Evolutionary conservation across 306 rosid genomes (phyloP).

Genomic region (Citrullus amarus): DNA sequence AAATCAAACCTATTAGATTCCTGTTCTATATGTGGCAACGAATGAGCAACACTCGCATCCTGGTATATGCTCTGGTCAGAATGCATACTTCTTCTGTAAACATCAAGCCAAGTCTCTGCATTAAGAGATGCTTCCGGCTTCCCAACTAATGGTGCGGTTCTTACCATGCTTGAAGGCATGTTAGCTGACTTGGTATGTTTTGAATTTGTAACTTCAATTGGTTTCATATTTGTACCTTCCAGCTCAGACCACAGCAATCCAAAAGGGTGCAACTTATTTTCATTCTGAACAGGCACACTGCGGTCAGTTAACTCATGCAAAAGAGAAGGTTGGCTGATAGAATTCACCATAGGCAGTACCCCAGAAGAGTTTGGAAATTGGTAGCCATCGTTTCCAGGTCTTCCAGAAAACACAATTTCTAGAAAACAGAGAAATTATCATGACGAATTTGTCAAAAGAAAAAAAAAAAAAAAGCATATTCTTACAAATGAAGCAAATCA

Average conservation of each 20-base stretch:
- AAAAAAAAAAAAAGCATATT: not conserved
- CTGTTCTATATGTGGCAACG: constrained; percentile 27
- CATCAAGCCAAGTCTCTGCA: constrained; percentile 32
- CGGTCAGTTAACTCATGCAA: constrained; percentile 23
- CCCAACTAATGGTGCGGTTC: constrained; percentile 23
- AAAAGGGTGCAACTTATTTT: constrained; percentile 41
- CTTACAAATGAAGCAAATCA: not conserved
- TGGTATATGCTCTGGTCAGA: constrained; percentile 28
- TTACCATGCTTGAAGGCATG: constrained; percentile 20
- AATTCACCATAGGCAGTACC: constrained; percentile 13
- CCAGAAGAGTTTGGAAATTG: constrained; percentile 20
- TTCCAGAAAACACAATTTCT: constrained; percentile 37
- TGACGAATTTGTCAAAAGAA: not conserved
- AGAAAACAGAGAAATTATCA: not conserved
- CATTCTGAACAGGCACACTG: constrained; percentile 24
- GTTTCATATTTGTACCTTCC: constrained; percentile 23
- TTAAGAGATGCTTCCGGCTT: constrained; percentile 25
- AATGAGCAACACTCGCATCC: constrained; percentile 20
- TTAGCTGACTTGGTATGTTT: constrained; percentile 19
- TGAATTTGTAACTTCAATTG: constrained; percentile 22
- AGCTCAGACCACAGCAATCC: constrained; percentile 56
- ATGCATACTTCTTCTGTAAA: constrained; percentile 22
- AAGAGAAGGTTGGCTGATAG: constrained; percentile 16
- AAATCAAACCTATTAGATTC: constrained; percentile 34
- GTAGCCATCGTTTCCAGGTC: constrained; percentile 23